Conservation (phyloP, 2,329 filamentous ascomycete species). For the Emmonsia crescens region DNA sequence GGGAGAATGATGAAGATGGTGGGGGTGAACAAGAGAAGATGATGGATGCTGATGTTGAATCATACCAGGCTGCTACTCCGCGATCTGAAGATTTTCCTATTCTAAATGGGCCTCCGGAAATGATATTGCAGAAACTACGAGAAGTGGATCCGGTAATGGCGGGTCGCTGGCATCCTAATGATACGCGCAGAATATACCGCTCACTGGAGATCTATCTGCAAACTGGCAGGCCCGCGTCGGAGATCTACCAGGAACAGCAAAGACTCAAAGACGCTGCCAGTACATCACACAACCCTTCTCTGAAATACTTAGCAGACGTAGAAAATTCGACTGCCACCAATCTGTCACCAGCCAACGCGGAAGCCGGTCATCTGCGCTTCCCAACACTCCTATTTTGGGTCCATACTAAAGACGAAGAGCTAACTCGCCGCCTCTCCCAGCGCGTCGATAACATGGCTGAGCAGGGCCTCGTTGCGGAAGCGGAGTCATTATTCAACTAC, state of each 20-base stretch:
- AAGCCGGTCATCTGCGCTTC: slow-evolving; percentile 35
- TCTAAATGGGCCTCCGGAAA: slow-evolving; percentile 57
- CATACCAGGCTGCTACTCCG: neutral
- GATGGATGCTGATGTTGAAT: neutral
- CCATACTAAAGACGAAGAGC: slow-evolving; percentile 56
- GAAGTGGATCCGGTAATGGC: slow-evolving; percentile 87
- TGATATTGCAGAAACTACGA: slow-evolving; percentile 59
- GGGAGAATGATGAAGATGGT: slow-evolving; percentile 17
- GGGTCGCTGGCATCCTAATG: slow-evolving; percentile 84
- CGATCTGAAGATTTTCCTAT: slow-evolving; percentile 50
- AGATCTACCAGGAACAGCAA: slow-evolving; percentile 74
- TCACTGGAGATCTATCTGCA: slow-evolving; percentile 83
- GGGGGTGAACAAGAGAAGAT: slow-evolving; percentile 8
- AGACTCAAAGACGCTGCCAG: slow-evolving; percentile 13
- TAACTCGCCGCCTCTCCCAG: slow-evolving; percentile 60
- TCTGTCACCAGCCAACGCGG: neutral
- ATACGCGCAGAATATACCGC: slow-evolving; percentile 76
- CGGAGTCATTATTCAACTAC: slow-evolving; percentile 42
- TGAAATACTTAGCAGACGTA: slow-evolving; percentile 8
- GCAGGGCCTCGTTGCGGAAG: slow-evolving; percentile 53
- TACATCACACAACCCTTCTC: neutral
- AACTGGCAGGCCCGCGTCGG: slow-evolving; percentile 70
- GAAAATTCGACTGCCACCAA: slow-evolving; percentile 9
- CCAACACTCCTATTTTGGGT: slow-evolving; percentile 74
- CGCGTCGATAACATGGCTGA: slow-evolving; percentile 79